Conservation (phyloP, 495 filamentous ascomycete genomes). For the Parachaetomium inaequale region DNA sequence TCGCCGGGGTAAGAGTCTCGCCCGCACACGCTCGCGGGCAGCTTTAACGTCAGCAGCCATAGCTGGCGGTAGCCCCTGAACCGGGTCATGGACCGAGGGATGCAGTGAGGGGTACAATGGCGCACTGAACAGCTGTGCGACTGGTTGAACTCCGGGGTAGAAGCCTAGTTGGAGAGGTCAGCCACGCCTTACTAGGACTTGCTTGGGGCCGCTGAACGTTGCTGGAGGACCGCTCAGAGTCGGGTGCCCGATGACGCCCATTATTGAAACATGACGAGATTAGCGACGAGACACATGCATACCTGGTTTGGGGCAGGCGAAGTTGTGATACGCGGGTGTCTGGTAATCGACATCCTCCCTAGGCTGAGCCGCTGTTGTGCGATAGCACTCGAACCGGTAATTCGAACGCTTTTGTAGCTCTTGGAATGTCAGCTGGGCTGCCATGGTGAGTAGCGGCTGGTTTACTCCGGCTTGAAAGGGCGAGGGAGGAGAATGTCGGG, state of each 20-base stretch:
- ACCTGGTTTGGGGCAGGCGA: not conserved
- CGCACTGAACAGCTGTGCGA: too few relatives aligned
- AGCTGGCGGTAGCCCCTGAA: too few relatives aligned
- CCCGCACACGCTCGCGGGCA: not conserved
- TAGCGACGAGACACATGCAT: not conserved
- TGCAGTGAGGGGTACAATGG: too few relatives aligned
- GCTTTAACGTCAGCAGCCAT: too few relatives aligned
- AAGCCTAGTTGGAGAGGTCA: too few relatives aligned
- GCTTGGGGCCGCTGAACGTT: too few relatives aligned
- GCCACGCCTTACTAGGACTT: too few relatives aligned
- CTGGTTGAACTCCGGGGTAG: too few relatives aligned
- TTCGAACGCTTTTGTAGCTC: not conserved
- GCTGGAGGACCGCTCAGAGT: too few relatives aligned
- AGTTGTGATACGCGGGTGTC: not conserved
- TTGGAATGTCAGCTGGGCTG: too few relatives aligned
- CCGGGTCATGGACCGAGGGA: too few relatives aligned
- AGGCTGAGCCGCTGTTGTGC: not conserved
- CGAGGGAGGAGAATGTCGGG: too few relatives aligned
- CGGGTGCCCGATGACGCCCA: not conserved
- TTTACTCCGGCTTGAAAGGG: not conserved
- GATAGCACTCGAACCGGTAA: not conserved
- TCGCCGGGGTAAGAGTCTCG: not conserved
- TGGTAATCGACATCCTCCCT: not conserved
- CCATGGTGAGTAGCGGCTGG: not conserved
- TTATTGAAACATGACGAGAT: not conserved